Evolutionary conservation across 352 stramenopile species (phyloP).

Genomic region (Globisporangium uncinulatum): DNA sequence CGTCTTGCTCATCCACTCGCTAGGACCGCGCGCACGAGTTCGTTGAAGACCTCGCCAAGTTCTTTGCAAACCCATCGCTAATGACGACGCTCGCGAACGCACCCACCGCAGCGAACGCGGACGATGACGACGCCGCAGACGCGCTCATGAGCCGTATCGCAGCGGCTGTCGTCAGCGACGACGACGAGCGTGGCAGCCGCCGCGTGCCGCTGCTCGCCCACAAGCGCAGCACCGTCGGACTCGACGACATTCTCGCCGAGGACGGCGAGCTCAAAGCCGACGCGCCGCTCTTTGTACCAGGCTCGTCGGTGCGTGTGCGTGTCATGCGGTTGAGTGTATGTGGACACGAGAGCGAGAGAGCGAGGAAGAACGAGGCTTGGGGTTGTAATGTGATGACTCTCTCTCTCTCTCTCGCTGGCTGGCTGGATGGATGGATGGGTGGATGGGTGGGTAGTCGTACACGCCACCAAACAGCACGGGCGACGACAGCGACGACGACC

Average conservation of each 20-base stretch:
- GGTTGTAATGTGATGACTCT: background rate
- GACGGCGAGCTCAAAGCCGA: slow-evolving; percentile 71
- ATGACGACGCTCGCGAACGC: slow-evolving; percentile 22
- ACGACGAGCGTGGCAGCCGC: slow-evolving; percentile 12
- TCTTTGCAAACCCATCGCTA: slow-evolving; percentile 46
- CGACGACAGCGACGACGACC: slow-evolving; percentile 7
- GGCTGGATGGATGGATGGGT: background rate
- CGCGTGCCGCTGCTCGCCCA: background rate
- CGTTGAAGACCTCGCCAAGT: slow-evolving; percentile 62
- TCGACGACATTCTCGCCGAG: slow-evolving; percentile 28
- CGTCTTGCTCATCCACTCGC: background rate
- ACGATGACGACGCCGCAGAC: slow-evolving; percentile 15
- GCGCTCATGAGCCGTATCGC: slow-evolving; percentile 14
- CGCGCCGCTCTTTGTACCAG: slow-evolving; percentile 63
- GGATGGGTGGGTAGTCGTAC: slow-evolving; percentile 7
- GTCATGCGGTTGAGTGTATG: background rate
- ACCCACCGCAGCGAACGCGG: background rate
- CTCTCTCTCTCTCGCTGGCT: background rate
- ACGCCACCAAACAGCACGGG: slow-evolving; percentile 12
- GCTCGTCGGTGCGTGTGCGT: slow-evolving; percentile 10
- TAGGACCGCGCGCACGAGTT: slow-evolving; percentile 63
- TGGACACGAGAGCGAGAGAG: too few species aligned
- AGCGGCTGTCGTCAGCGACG: slow-evolving; percentile 19
- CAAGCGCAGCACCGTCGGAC: slow-evolving; percentile 5
- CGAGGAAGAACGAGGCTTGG: too few species aligned